Evolutionary conservation across 371 early-diverging fungal genomes (phyloP).

Genomic region (Catenaria anguillulae): DNA sequence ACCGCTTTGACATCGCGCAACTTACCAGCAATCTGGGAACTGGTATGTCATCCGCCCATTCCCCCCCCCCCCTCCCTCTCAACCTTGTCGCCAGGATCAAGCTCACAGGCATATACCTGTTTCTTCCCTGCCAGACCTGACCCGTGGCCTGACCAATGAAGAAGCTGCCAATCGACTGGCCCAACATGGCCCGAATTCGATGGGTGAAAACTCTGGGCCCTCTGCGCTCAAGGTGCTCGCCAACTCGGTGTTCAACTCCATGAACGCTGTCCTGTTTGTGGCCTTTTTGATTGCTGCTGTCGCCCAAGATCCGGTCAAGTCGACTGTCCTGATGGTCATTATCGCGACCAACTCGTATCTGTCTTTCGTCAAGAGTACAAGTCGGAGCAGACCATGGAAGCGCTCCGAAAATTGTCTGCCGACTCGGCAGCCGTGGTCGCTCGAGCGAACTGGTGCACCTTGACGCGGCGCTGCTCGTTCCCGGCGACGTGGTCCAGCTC

Average conservation of each 20-base stretch:
- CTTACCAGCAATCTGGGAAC: too few relatives aligned
- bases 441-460: slow-evolving; percentile 39
- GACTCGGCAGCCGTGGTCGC: slow-evolving; percentile 53
- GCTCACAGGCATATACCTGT: too few relatives aligned
- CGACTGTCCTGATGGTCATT: slow-evolving; percentile 50
- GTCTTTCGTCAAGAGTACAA: slow-evolving; percentile 53
- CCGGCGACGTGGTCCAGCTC: slow-evolving; percentile 70
- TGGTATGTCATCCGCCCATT: too few relatives aligned
- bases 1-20: too few relatives aligned
- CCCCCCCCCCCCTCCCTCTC: too few relatives aligned
- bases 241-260: too few relatives aligned
- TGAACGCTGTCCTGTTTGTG: slow-evolving; percentile 63
- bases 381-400: slow-evolving; percentile 43
- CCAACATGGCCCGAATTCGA: slow-evolving; percentile 57
- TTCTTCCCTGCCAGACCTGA: too few relatives aligned
- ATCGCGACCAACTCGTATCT: slow-evolving; percentile 53
- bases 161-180: slow-evolving; percentile 34
- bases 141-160: slow-evolving; percentile 42
- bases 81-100: too few relatives aligned
- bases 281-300: slow-evolving; percentile 31
- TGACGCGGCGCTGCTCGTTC: slow-evolving; percentile 55
- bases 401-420: slow-evolving; percentile 40
- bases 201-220: slow-evolving; percentile 48
- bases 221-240: slow-evolving; percentile 47
- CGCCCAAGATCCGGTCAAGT: slow-evolving; percentile 46